Percentiles rank a stretch among this genome's conserved stretches.
These are phyloP conservation scores for Phytophthora hibernalis DNA, from an alignment of 352 stramenopile genomes.

Conservation along the genomic window DNA sequence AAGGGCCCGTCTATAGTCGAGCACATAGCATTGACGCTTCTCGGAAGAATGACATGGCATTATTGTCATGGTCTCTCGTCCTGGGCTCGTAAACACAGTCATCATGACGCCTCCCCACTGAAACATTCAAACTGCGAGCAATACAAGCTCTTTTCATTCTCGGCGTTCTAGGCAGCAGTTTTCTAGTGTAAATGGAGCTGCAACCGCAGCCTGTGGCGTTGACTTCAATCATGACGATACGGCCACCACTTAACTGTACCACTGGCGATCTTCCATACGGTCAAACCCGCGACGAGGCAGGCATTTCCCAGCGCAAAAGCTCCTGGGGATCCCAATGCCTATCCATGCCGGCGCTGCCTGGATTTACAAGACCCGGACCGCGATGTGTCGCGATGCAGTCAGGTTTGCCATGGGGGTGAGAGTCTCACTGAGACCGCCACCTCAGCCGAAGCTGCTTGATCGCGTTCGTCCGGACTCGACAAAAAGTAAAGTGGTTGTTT, in stretches of 20 bases:
- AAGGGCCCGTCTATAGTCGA: background rate
- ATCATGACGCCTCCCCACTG: background rate
- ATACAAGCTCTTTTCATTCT: too few relatives aligned
- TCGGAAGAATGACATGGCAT: background rate
- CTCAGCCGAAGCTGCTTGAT: slow-evolving; percentile 21
- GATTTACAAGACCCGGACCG: slow-evolving; percentile 18
- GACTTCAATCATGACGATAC: background rate
- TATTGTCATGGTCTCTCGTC: background rate
- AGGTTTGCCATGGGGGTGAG: slow-evolving; percentile 14
- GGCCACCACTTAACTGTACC: slow-evolving; percentile 11
- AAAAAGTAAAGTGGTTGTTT: slow-evolving; percentile 1
- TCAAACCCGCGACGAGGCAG: slow-evolving; percentile 26
- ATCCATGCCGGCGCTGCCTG: slow-evolving; percentile 28
- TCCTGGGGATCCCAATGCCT: slow-evolving; percentile 11
- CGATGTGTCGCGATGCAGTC: slow-evolving; percentile 19
- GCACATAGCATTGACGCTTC: background rate
- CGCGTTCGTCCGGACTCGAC: slow-evolving; percentile 14
- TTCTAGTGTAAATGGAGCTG: background rate
- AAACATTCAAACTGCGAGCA: too few relatives aligned
- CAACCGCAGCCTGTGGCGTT: too few relatives aligned
- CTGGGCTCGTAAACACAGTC: background rate
- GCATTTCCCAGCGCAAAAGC: background rate
- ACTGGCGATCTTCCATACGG: slow-evolving; percentile 20
- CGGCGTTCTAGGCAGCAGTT: too few relatives aligned
- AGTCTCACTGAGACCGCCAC: slow-evolving; percentile 22